Evolutionary conservation across 2,329 filamentous ascomycete genomes (phyloP), one percentile per base, ranked within the genome.

Genomic region (Escovopsis weberi): DNA sequence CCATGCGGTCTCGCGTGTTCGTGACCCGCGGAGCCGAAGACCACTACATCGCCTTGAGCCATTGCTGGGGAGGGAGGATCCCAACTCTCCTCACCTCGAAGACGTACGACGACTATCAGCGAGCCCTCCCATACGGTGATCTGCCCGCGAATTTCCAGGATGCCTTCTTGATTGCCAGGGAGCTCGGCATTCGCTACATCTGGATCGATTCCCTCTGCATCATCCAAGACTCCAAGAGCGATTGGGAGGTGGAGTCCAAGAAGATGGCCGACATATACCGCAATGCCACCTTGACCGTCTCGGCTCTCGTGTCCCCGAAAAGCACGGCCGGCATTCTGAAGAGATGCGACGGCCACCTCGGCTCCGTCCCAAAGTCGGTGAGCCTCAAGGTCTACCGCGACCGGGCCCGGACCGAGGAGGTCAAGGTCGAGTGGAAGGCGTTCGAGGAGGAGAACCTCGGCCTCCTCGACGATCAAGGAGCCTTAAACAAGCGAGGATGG

Each of bases 171-270:
- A 35, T 50, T 6, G 47, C 50, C 10, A 44, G 42, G 2, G 40
- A 37, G 4, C 45, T 52, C 19, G 46, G 46, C 1, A 41, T 50
- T 18, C 42, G 40, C 6, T 51, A 51, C 19, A 28, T 52, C 4
- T 52, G 50, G 50, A 49, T 52, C 2, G 50, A 52, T 12, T 39
- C 45, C 2, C 15, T 51, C 2, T 51, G 50, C 15, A 52, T 52
- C 12, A 43, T 52, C 23, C 51, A 53, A 23, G 49, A 49, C 37
- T 43, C 43, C 4, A 42, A 40, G n/a, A 28, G 38, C 4, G 50
- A 53, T 23, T 53, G 48, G 49, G 42, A 44, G 4, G 19, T 15
- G 1, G 46, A 53, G 46, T 43, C 45, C 0, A 42, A 38, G 6
- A 48, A 40, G 37, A 47, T 48, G 47, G 43, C 41, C 9, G 33